Conservation (phyloP, 2,329 filamentous ascomycete species). For the Xylaria sp. region DNA sequence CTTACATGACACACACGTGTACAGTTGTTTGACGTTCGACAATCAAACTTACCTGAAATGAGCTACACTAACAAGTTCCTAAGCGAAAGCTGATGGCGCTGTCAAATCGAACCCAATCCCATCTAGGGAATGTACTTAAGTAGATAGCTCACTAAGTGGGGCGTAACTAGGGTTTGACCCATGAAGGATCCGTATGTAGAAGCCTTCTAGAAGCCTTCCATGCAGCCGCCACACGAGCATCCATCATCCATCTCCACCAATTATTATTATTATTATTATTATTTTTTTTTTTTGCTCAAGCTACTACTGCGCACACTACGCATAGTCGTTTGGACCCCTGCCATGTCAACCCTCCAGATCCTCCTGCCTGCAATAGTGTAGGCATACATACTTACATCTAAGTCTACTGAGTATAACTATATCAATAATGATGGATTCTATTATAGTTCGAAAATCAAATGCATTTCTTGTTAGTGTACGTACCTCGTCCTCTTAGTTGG, state of each 20-base stretch:
- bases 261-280: no score
- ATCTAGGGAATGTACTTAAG: no score
- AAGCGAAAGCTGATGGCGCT: no score
- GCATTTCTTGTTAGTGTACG: neutral
- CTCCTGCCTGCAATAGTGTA: neutral
- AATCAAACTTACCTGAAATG: slow-evolving; percentile 34
- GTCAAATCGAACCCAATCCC: no score
- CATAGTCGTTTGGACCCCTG: slow-evolving; percentile 13
- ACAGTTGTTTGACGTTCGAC: slow-evolving; percentile 20
- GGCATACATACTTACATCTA: no score
- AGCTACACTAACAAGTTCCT: no score
- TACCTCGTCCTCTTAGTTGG: neutral
- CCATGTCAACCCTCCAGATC: slow-evolving; percentile 16
- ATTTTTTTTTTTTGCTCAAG: neutral
- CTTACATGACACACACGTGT: slow-evolving; percentile 5
- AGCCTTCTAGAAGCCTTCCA: slow-evolving; percentile 47
- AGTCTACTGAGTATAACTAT: no score
- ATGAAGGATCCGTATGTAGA: slow-evolving; percentile 36
- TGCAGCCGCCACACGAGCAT: slow-evolving; percentile 36
- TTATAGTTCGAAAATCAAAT: neutral
- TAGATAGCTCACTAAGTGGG: no score
- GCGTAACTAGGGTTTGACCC: slow-evolving; percentile 21
- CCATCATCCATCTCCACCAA: slow-evolving; percentile 12
- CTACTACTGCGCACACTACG: no score
- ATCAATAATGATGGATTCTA: slow-evolving; percentile 6